Base-by-base conservation (phyloP, 306 rosid species). In the Urtica urens region DNA sequence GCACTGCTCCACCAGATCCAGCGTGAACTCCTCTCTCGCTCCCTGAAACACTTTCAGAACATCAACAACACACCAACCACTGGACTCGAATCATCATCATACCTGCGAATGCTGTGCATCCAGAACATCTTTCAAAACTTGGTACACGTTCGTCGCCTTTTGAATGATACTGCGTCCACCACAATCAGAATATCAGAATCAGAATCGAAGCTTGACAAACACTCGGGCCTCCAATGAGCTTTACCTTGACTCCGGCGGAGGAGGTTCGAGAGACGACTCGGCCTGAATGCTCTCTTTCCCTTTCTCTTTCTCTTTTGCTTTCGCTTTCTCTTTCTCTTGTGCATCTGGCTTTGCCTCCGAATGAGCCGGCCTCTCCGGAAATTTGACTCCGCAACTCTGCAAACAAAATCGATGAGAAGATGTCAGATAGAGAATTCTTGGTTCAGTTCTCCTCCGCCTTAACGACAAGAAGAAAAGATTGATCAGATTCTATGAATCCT, bases 1-100 rank as follows among this genome's bases (percentile, higher is more conserved):
- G 66, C 96, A 83, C 40, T 88, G 96, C 66, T 88, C 96, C 53
- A 88, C 96, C 43, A 88, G 96, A 64, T 88, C 96, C 67, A 88
- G 95, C 24, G 96, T 81, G 67, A 88, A 88, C 66, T 88, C 96
- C 37, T 88, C 96, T 45, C 64, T 76, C 60, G 93, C 96, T 44
- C 70, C 93, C 96, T 88, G 42, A 16, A 43, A 8, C 20, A 40
- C 9, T 6, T 40, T 40, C 6, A 40, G 46, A n/a, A 20, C 19
- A n/a, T 10, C 20, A 21, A 47, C 38, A 25, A 34, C 6, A 58
- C 30, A 47, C 73, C 50, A 58, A 38, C n/a, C n/a, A n/a, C n/a
- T n/a, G n/a, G n/a, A n/a, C n/a, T n/a, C n/a, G n/a, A n/a, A n/a
- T n/a, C n/a, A n/a, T n/a, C 49, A 48, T 55, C 59, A 70, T 65